Conservation (phyloP, 2,329 filamentous ascomycete genomes). For the Aspergillus sp. region DNA sequence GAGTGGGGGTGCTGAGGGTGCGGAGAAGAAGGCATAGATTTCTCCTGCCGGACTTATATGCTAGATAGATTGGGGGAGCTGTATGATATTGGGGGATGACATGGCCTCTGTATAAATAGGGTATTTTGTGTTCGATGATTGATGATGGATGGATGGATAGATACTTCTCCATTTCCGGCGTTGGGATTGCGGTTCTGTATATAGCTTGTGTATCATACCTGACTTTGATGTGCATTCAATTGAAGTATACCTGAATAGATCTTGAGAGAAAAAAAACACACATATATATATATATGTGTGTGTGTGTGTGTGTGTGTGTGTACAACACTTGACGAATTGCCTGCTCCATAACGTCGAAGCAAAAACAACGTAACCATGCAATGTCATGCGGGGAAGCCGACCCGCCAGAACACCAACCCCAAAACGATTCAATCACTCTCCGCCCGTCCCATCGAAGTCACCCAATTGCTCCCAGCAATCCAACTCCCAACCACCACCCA, state of each 20-base stretch:
- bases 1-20: neutral
- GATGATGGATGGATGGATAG: neutral
- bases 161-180: constrained; percentile 3
- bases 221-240: neutral
- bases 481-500: neutral
- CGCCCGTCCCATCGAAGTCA: neutral
- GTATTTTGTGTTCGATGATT: neutral
- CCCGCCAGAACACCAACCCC: constrained; percentile 4
- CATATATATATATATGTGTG: no score
- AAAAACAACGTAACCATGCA: neutral
- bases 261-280: no score
- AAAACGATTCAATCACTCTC: constrained; percentile 6
- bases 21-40: constrained; percentile 1
- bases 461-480: constrained; percentile 15
- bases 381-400: constrained; percentile 23
- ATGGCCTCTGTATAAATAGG: neutral
- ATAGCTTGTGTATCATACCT: constrained; percentile 3
- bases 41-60: neutral
- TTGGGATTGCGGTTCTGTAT: constrained; percentile 1
- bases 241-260: neutral
- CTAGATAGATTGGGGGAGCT: neutral
- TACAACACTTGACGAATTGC: no score
- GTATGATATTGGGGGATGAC: constrained; percentile 11
- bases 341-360: no score
- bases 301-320: no score